Evolutionary conservation across 306 rosid species (phyloP).

Genomic region (Adenanthera pavonina): DNA sequence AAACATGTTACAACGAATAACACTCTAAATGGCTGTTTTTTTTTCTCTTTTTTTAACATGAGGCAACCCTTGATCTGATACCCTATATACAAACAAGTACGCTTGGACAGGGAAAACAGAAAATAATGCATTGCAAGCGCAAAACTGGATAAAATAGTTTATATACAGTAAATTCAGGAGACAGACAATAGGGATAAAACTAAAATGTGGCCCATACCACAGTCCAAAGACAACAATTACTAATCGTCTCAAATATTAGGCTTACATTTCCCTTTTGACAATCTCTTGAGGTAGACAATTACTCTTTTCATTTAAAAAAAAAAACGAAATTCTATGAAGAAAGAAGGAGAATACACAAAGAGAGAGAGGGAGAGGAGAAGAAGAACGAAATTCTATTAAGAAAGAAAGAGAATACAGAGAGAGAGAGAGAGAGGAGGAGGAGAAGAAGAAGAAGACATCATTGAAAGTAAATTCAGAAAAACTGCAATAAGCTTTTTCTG

Average conservation of each 20-base stretch:
- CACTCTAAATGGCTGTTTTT: conserved; percentile 25
- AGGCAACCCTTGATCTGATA: background rate
- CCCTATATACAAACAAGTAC: background rate
- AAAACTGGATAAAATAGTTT: conserved; percentile 16
- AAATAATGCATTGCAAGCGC: background rate
- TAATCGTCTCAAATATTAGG: background rate
- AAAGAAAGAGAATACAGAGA: no score
- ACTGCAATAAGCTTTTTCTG: no score
- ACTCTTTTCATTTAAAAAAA: background rate
- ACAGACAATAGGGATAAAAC: background rate
- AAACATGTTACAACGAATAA: conserved; percentile 29
- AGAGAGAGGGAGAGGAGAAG: no score
- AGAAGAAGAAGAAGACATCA: no score
- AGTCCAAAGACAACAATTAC: background rate
- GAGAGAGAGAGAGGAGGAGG: no score
- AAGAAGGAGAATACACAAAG: background rate
- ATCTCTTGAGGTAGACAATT: conserved; percentile 8
- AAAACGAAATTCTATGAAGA: no score
- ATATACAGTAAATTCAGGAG: conserved; percentile 10
- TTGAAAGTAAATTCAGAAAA: no score
- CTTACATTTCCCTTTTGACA: background rate
- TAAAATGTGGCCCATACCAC: background rate
- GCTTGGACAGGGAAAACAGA: background rate
- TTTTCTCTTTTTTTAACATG: conserved; percentile 1
- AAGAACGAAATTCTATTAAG: no score